phyloP scores from a whole-genome alignment of 352 stramenopile genomes.

The Phytophthora aleatoria region DNA sequence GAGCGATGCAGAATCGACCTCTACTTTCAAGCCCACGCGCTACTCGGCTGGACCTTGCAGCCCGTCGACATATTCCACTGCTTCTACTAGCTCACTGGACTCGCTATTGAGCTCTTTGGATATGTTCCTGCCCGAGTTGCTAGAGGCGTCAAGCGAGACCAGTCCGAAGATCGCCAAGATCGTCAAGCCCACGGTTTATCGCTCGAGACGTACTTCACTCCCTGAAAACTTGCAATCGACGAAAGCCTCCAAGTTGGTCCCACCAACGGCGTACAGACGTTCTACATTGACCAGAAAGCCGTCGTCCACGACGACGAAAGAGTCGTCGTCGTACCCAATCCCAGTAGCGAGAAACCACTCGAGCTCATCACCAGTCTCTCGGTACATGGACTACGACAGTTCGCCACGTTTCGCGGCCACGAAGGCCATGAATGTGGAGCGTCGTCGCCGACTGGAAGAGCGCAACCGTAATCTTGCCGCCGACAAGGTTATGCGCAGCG shows the following conservation, averaged over 20 bases:
- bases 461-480: constrained; percentile 28
- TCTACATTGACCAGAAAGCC: constrained; percentile 9
- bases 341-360: constrained; percentile 4
- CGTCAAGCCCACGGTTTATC: constrained; percentile 12
- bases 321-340: not conserved
- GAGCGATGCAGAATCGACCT: constrained; percentile 16
- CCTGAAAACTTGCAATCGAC: constrained; percentile 8
- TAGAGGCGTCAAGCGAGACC: constrained; percentile 17
- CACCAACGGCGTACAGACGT: constrained; percentile 11
- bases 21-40: constrained; percentile 13
- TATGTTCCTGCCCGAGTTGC: constrained; percentile 27
- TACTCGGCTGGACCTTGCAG: constrained; percentile 23
- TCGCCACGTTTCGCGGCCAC: constrained; percentile 41
- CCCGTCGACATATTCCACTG: constrained; percentile 38
- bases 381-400: constrained; percentile 46
- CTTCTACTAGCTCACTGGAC: constrained; percentile 40
- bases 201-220: constrained; percentile 20
- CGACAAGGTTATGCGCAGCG: constrained; percentile 14
- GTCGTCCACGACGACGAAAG: constrained; percentile 7
- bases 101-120: constrained; percentile 36
- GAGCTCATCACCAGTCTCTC: constrained; percentile 14
- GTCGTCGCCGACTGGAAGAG: constrained; percentile 39
- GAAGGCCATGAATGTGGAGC: constrained; percentile 44
- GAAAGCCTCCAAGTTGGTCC: constrained; percentile 19
- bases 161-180: constrained; percentile 1